Base-by-base conservation (phyloP, 176 grass and related monocot genomes). In the Ensete ventricosum region DNA sequence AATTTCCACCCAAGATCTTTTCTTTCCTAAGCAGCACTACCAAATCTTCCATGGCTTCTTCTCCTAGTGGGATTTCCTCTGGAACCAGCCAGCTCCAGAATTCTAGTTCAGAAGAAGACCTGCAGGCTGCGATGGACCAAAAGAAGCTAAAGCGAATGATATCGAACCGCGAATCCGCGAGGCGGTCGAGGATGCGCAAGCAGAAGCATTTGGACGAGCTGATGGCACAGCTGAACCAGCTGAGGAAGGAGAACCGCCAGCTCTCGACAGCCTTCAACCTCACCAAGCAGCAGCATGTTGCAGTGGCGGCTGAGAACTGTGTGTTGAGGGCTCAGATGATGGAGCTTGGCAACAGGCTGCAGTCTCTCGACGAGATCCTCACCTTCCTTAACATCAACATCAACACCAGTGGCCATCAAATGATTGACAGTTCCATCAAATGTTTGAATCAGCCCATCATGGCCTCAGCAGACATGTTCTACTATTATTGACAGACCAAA, bases 101-200 rank as follows among this genome's bases (percentile, higher is more conserved):
- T 64, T 19, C 19, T 2, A 76, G 52, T 19, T 84, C 83, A 0
- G 81, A 84, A 68, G 75, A 55, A 20, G 67, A 78, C 81, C 34
- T 89, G n/a, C 87, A 85, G 27, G 81, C 78, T 2, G 55, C 65
- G 75, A 88, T 88, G 88, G 83, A 95, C 14, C 79, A 84, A 53
- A 80, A 75, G 79, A 66, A 85, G 14, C 87, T 88, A 74, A 79
- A 76, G 53, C 81, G 92, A 50, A 96, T 62, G 92, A 84, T 84
- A 2, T 91, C 92, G 20, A 96, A 91, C 77, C 83, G 92, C 0
- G 86, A 81, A 71, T 96, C 92, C 0, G 92, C 92, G 1, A 81
- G 69, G 76, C 73, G 83, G n/a, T 88, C 88, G 2, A 77, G 88
- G 54, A 67, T 83, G 79, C 76, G 88, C 22, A 96, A 91, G 77